Base-by-base conservation (phyloP, 768 basidiomycete genomes). In the Calocera cornea region DNA sequence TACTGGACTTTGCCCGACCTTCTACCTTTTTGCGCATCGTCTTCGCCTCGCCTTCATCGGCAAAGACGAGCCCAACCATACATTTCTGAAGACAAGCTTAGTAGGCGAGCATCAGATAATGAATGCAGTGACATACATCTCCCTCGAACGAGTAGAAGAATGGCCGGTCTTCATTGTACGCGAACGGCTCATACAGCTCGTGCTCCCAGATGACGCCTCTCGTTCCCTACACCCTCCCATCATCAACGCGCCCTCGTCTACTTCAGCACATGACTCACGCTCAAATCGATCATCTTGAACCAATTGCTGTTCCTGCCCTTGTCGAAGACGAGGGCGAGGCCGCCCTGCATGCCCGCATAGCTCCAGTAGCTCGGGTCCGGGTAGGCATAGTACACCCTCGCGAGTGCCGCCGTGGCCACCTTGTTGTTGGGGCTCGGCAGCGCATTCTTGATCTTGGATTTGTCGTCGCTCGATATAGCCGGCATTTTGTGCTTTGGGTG, bases 101-200 rank as follows among this genome's bases (percentile, higher is more conserved):
- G 64, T 69, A 38, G 36, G 65, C 38, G 65, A 29, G 36, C 64
- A 1, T 33, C 24, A 33, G 11, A 36, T 31, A 33, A 64, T 34
- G 36, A 65, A 12, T n/a, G 38, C 29, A 14, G 5, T 24, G n/a
- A 83, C 94, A 77, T 73, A 95, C 95, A 79, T 99, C 95, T 65
- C 91, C 88, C 1, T 87, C 81, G 76, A 97, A 97, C 0, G 92
- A 87, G 78, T 95, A 91, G 73, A 98, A 97, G 83, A 87, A 95
- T 1, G 88, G 83, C 69, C 93, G 81, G 74, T 98, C 95, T 73
- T 88, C 83, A 73, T 84, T 79, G 74, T 92, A 92, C 67, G 89
- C 85, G 70, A 95, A 83, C 34, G 85, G 86, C 29, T 88, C 81
- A 72, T 93, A 95, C 2, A 97, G 77, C 75, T 95, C 93, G 71